A percentile compares a stretch with the other conserved stretches of the same genome.
These are phyloP conservation scores for Pisolithus tinctorius DNA, from an alignment of 768 basidiomycete genomes.

Conservation along the genomic window DNA sequence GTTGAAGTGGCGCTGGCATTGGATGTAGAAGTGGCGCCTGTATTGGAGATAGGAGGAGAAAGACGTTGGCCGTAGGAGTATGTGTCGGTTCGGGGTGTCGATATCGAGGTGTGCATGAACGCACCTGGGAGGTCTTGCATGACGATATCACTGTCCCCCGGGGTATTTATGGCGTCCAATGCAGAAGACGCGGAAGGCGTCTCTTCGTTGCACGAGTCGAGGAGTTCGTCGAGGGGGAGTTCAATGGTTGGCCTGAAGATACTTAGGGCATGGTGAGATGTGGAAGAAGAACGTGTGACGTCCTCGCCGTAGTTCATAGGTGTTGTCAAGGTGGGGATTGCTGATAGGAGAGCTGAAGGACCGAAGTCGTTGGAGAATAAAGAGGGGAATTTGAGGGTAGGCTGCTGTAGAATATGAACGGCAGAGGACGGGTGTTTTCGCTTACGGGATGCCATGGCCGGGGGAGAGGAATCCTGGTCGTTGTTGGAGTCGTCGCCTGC, in stretches of 20 bases:
- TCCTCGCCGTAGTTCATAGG: constrained; percentile 77
- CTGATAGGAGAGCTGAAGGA: constrained; percentile 66
- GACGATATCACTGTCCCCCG: constrained; percentile 15
- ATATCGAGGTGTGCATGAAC: constrained; percentile 4
- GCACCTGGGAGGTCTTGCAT: constrained; percentile 21
- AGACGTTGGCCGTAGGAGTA: constrained; percentile 35
- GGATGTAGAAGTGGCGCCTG: constrained; percentile 17
- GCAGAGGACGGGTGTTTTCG: constrained; percentile 14
- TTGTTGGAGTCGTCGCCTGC: constrained; percentile 22
- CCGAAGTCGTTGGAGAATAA: constrained; percentile 73
- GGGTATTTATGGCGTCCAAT: constrained; percentile 2
- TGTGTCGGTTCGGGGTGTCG: constrained; percentile 4
- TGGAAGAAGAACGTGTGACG: constrained; percentile 34
- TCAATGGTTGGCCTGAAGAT: constrained; percentile 78
- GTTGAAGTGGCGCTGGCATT: too few species aligned
- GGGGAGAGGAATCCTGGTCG: too few species aligned
- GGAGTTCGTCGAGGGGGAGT: constrained; percentile 77
- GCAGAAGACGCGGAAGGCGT: background rate
- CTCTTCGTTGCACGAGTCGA: constrained; percentile 28
- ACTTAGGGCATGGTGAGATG: constrained; percentile 44
- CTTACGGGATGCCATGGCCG: constrained; percentile 16
- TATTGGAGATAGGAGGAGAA: constrained; percentile 18
- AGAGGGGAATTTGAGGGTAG: constrained; percentile 61
- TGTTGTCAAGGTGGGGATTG: constrained; percentile 60
- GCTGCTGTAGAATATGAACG: constrained; percentile 13